Conservation (phyloP, 2,329 filamentous ascomycete species). For the Claviceps fusiformis region DNA sequence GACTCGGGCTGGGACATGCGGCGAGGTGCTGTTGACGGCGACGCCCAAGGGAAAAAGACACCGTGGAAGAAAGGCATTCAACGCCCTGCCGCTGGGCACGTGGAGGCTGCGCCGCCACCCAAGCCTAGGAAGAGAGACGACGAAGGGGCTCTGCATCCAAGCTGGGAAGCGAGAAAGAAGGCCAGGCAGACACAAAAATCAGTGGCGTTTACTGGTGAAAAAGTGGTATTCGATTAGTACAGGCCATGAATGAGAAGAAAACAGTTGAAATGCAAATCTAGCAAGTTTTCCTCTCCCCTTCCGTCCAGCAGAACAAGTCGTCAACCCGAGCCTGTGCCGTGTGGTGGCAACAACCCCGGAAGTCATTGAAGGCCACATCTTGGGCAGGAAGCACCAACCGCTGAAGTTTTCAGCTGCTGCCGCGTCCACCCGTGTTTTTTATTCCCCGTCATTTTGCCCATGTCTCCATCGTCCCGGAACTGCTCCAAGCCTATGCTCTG, state of each 20-base stretch:
- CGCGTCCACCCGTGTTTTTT: background rate
- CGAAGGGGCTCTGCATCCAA: constrained; percentile 39
- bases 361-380: background rate
- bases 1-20: constrained; percentile 45
- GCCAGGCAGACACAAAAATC: constrained; percentile 11
- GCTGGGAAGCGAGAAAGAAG: constrained; percentile 14
- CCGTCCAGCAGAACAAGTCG: background rate
- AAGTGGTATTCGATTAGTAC: constrained; percentile 13
- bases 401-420: background rate
- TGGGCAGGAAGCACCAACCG: background rate
- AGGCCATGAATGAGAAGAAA: background rate
- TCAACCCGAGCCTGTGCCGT: background rate
- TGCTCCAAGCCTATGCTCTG: background rate
- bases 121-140: constrained; percentile 29
- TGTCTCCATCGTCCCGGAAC: too few relatives aligned
- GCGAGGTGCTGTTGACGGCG: constrained; percentile 37
- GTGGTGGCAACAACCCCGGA: background rate
- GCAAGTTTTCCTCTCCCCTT: background rate
- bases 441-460: too few relatives aligned
- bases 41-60: constrained; percentile 21
- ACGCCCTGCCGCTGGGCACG: constrained; percentile 17
- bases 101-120: constrained; percentile 10
- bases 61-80: constrained; percentile 41
- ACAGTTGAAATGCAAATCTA: background rate
- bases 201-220: constrained; percentile 11